Conservation (phyloP, 352 stramenopile species). For the Pythium folliculosum region DNA sequence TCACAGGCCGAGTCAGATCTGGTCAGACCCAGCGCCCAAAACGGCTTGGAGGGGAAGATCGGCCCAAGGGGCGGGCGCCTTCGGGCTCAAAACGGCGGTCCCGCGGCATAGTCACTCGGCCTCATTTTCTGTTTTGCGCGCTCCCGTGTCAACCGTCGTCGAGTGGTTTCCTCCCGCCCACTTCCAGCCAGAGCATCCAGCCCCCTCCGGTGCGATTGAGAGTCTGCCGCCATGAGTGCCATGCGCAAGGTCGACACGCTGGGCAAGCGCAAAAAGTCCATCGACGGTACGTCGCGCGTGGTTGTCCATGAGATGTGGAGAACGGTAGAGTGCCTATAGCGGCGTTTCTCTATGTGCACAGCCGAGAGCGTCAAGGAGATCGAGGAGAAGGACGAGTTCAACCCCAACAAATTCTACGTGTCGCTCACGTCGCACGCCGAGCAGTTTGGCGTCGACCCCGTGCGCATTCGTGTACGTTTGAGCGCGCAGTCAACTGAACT, state of each 20-base stretch:
- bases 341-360: slow-evolving; percentile 14
- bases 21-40: background rate
- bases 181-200: background rate
- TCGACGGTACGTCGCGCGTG: slow-evolving; percentile 56
- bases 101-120: background rate
- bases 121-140: slow-evolving; percentile 20
- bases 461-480: slow-evolving; percentile 72
- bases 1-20: slow-evolving; percentile 6
- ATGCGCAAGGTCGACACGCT: slow-evolving; percentile 86
- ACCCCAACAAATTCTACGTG: slow-evolving; percentile 87
- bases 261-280: slow-evolving; percentile 88
- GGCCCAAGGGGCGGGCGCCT: background rate
- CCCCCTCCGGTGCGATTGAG: background rate
- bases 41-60: background rate
- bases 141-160: slow-evolving; percentile 5
- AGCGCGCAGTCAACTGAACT: background rate
- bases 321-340: no score
- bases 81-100: background rate
- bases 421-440: slow-evolving; percentile 87
- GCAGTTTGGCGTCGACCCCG: slow-evolving; percentile 85
- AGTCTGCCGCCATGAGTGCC: slow-evolving; percentile 20
- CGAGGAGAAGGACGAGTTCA: slow-evolving; percentile 83
- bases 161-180: background rate
- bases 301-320: background rate
- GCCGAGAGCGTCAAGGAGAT: slow-evolving; percentile 83